These are phyloP conservation scores for Exophiala mesophila DNA, from an alignment of 2,329 filamentous ascomycete species.

Conservation along the genomic window DNA sequence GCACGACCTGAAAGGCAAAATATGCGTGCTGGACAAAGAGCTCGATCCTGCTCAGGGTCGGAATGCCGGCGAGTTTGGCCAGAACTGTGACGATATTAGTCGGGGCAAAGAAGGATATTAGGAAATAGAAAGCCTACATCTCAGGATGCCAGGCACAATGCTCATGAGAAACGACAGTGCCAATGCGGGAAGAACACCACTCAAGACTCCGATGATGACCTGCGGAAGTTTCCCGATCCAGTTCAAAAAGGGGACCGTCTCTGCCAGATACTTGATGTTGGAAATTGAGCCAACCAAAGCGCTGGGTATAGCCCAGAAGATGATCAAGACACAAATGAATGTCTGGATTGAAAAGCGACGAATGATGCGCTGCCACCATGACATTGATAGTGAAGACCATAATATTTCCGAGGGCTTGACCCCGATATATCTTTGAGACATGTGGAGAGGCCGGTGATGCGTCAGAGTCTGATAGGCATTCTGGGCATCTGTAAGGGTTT, in stretches of 20 bases:
- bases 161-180: constrained; percentile 79
- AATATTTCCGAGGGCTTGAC: constrained; percentile 77
- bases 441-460: constrained; percentile 79
- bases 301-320: constrained; percentile 78
- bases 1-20: constrained; percentile 67
- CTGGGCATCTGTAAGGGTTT: constrained; percentile 75
- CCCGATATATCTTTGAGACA: constrained; percentile 81
- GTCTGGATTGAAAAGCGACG: constrained; percentile 64
- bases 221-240: constrained; percentile 70
- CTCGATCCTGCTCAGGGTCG: constrained; percentile 73
- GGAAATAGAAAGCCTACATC: constrained; percentile 51
- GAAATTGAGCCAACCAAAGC: constrained; percentile 78
- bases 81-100: constrained; percentile 31
- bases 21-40: constrained; percentile 87
- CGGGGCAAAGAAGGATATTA: not conserved
- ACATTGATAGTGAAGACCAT: constrained; percentile 76
- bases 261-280: constrained; percentile 67
- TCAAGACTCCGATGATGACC: constrained; percentile 69
- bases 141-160: constrained; percentile 74
- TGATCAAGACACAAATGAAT: constrained; percentile 69
- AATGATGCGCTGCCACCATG: constrained; percentile 49
- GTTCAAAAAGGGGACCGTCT: constrained; percentile 52
- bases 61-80: constrained; percentile 72
- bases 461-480: constrained; percentile 78
- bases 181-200: constrained; percentile 76